Evolutionary conservation across 805 yeast species (phyloP), one percentile per base, ranked within the genome.

Genomic region (Candida verbasci): DNA sequence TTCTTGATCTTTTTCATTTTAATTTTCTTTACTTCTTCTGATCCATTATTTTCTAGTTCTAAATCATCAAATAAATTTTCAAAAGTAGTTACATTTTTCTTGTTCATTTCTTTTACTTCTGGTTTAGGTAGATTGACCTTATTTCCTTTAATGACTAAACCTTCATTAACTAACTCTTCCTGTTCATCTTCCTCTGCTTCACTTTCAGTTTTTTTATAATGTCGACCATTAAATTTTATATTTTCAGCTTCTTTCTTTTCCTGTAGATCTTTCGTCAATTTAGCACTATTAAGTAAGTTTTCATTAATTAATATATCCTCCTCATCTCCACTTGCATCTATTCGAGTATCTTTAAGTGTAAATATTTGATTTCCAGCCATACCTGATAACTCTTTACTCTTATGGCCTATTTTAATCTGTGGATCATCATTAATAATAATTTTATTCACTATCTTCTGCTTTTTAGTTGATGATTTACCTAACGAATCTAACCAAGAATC

Each of bases 321-420:
- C 17, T 49, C 50, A 26, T 53, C 55, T 5, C 50, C n/a, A n/a
- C n/a, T n/a, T n/a, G n/a, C 61, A 37, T 52, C 67, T 11, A 73
- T 42, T 16, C 57, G 55, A n/a, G 53, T 46, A 44, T 80, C 86
- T 32, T 76, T 70, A 34, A 83, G 59, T 0, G 88, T 82, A 35
- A 84, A 58, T 3, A 82, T 62, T 1, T 65, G 74, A 6, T 67
- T 63, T n/a, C 58, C 69, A 4, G 58, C 52, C 1, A 70, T 45
- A 10, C 52, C 48, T 2, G 49, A 45, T 9, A 79, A 48, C n/a
- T 69, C 70, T n/a, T 50, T 49, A 9, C 60, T 25, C 23, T 57
- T 54, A 50, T 79, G 84, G 0, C 68, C 73, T 3, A 80, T 62
- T 26, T 60, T 62, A 11, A 72, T 29, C 1, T 62, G 23, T 11